Conservation (phyloP, 768 basidiomycete species). For the Mycena vitilis region DNA sequence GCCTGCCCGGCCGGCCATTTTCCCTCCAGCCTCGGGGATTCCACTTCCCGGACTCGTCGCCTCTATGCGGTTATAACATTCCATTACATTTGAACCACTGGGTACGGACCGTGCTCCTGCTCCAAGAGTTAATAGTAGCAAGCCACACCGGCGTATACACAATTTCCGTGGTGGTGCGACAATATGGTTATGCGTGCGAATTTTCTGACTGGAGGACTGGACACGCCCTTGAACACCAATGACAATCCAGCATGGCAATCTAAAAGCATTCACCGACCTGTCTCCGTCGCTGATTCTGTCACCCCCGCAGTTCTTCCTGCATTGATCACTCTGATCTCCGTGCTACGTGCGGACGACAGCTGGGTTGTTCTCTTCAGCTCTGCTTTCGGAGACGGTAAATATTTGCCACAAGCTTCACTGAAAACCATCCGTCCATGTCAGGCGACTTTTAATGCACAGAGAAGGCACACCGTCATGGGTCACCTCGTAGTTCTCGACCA, state of each 20-base stretch:
- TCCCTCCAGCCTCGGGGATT: not conserved
- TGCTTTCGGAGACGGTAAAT: not conserved
- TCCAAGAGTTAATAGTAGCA: not conserved
- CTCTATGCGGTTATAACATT: not conserved
- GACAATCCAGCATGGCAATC: too few relatives aligned
- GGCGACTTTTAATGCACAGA: not conserved
- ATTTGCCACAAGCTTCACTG: not conserved
- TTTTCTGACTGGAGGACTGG: too few relatives aligned
- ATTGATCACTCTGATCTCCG: not conserved
- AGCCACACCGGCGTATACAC: conserved; percentile 1
- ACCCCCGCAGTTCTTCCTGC: not conserved
- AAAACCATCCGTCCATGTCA: not conserved
- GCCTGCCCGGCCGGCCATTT: not conserved
- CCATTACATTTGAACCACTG: too few relatives aligned
- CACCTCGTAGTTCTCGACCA: not conserved
- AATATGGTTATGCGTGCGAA: too few relatives aligned
- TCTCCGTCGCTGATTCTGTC: conserved; percentile 13
- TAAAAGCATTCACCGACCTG: not conserved
- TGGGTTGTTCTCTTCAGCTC: not conserved
- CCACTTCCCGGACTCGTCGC: not conserved
- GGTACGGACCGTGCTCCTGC: too few relatives aligned
- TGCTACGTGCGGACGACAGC: too few relatives aligned
- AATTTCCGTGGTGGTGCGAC: too few relatives aligned
- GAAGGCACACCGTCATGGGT: not conserved
- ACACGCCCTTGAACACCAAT: too few relatives aligned